Conservation (phyloP, 2,329 filamentous ascomycete genomes). For the Cladorrhinum sp. region DNA sequence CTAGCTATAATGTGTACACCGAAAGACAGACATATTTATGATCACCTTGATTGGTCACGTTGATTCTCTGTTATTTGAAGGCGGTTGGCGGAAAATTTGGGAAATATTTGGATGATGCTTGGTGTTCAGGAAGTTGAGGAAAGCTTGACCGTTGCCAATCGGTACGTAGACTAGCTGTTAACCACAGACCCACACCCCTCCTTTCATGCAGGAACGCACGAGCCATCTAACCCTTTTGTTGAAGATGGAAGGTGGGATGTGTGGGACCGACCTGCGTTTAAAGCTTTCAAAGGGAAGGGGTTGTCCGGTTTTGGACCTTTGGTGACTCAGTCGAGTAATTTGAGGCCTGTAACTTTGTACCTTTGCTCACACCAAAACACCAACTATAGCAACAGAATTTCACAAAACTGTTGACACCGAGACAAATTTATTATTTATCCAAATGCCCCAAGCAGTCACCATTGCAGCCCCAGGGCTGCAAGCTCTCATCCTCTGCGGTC, state of each 20-base stretch:
- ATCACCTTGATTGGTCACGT: too few relatives aligned
- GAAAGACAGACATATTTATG: not conserved
- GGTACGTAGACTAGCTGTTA: too few relatives aligned
- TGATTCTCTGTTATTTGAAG: too few relatives aligned
- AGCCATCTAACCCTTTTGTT: too few relatives aligned
- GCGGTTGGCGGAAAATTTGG: too few relatives aligned
- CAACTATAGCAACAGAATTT: not conserved
- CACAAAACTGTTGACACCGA: not conserved
- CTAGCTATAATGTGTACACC: not conserved
- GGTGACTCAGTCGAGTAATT: conserved; percentile 6
- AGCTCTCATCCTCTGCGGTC: conserved; percentile 78
- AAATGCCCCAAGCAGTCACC: conserved; percentile 73
- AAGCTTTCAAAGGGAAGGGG: not conserved
- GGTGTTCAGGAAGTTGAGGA: too few relatives aligned
- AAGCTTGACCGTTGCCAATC: too few relatives aligned
- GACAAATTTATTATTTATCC: conserved; percentile 13
- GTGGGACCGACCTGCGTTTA: too few relatives aligned
- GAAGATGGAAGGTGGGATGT: too few relatives aligned
- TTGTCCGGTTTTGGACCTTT: conserved; percentile 2
- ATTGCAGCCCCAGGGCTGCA: conserved; percentile 76
- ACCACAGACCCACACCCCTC: too few relatives aligned
- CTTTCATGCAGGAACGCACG: too few relatives aligned
- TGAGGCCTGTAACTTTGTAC: not conserved
- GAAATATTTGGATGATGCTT: too few relatives aligned
- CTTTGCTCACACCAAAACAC: not conserved